These are phyloP conservation scores for Macrolepiota albuminosa DNA, from an alignment of 768 basidiomycete species.

Conservation along the genomic window DNA sequence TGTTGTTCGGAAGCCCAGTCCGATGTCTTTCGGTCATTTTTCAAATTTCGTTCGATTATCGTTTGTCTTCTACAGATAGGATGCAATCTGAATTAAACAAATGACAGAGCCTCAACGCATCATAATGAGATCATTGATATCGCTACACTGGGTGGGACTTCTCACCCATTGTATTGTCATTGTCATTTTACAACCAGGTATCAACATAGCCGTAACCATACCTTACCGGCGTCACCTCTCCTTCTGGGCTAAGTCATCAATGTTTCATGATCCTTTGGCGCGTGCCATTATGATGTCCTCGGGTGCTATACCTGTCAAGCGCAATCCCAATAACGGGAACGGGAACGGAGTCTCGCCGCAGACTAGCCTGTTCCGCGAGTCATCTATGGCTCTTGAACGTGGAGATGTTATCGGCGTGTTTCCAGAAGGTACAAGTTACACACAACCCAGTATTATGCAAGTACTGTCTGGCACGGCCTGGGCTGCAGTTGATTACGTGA, in stretches of 20 bases:
- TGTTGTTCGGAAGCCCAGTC: not conserved
- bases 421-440: constrained; percentile 57
- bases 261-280: constrained; percentile 56
- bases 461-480: constrained; percentile 62
- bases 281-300: constrained; percentile 52
- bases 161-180: not conserved
- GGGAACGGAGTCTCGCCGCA: constrained; percentile 21
- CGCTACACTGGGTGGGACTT: constrained; percentile 26
- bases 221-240: constrained; percentile 55
- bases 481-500: constrained; percentile 66
- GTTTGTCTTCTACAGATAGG: not conserved
- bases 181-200: not conserved
- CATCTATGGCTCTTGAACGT: constrained; percentile 47
- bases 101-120: constrained; percentile 49
- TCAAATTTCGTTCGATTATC: not conserved
- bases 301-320: constrained; percentile 34
- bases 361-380: constrained; percentile 48
- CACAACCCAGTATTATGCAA: constrained; percentile 41
- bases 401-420: constrained; percentile 65
- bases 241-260: constrained; percentile 67
- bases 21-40: not conserved
- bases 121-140: constrained; percentile 70
- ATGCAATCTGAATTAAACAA: not conserved
- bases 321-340: not conserved
- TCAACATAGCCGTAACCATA: constrained; percentile 44